phyloP scores from a whole-genome alignment of 2,329 filamentous ascomycete genomes.

The Apiospora kogelbergensis region DNA sequence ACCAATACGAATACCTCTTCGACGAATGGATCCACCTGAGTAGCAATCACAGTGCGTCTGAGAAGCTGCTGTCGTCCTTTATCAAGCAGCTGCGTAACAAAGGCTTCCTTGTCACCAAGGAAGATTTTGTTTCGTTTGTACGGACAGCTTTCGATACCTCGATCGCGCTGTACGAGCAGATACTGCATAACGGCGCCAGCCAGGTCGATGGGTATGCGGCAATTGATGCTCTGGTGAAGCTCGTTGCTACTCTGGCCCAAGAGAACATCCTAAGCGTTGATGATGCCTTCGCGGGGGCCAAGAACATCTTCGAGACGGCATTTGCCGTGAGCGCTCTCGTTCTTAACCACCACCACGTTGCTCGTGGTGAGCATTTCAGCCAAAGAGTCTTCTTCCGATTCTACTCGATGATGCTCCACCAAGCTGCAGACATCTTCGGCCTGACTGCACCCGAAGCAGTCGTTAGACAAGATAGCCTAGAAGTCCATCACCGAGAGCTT shows the following conservation, averaged over 20 bases:
- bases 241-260: slow-evolving; percentile 74
- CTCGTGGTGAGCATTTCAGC: slow-evolving; percentile 78
- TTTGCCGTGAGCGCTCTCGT: slow-evolving; percentile 77
- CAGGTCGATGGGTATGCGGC: slow-evolving; percentile 57
- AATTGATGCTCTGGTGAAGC: slow-evolving; percentile 79
- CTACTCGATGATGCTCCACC: slow-evolving; percentile 78
- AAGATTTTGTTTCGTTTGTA: slow-evolving; percentile 78
- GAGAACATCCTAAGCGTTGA: slow-evolving; percentile 64
- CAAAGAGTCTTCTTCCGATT: slow-evolving; percentile 90
- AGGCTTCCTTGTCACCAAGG: slow-evolving; percentile 69
- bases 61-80: slow-evolving; percentile 73
- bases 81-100: slow-evolving; percentile 79
- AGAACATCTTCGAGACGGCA: slow-evolving; percentile 73
- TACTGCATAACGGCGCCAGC: slow-evolving; percentile 60
- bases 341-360: slow-evolving; percentile 81
- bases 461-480: slow-evolving; percentile 43
- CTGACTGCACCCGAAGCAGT: slow-evolving; percentile 3
- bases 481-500: slow-evolving; percentile 67
- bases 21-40: slow-evolving; percentile 89
- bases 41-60: slow-evolving; percentile 73
- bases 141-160: slow-evolving; percentile 79
- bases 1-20: slow-evolving; percentile 93
- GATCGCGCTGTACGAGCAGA: slow-evolving; percentile 74
- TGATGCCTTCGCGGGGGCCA: slow-evolving; percentile 61
- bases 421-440: slow-evolving; percentile 61